Percentiles rank a stretch among this genome's conserved stretches.
These are phyloP conservation scores for Balansia obtecta DNA, from an alignment of 2,329 filamentous ascomycete genomes.

Conservation along the genomic window DNA sequence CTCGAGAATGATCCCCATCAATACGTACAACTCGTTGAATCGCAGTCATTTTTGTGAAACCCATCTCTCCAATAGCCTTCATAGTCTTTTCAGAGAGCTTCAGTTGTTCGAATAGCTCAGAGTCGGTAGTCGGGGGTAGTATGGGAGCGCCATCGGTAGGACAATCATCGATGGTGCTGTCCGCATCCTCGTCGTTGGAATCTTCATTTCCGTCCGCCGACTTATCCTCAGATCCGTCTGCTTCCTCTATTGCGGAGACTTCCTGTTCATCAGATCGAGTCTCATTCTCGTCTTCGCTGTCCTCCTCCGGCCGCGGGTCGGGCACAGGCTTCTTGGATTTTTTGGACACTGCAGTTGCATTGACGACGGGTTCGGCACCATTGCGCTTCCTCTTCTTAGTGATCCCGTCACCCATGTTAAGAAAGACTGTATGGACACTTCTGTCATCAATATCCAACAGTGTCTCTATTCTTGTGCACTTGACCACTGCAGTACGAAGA, in stretches of 20 bases:
- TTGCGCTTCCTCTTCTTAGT: constrained; percentile 34
- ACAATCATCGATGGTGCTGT: constrained; percentile 19
- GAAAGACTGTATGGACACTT: background rate
- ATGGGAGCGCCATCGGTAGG: constrained; percentile 29
- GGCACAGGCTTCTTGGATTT: constrained; percentile 27
- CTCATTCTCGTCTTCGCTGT: constrained; percentile 16
- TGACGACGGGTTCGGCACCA: constrained; percentile 18
- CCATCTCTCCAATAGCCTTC: constrained; percentile 81
- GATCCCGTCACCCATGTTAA: constrained; percentile 21
- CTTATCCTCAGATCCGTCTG: constrained; percentile 14
- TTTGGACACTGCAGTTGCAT: constrained; percentile 14
- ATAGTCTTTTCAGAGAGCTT: constrained; percentile 81
- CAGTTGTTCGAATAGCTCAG: constrained; percentile 66
- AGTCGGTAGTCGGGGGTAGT: constrained; percentile 46
- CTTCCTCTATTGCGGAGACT: constrained; percentile 12
- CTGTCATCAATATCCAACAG: background rate
- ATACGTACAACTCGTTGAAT: constrained; percentile 57
- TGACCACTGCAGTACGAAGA: background rate
- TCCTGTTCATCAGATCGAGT: constrained; percentile 17
- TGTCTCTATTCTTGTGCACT: background rate
- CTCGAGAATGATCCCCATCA: background rate
- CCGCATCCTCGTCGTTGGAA: constrained; percentile 10
- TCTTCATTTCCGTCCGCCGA: constrained; percentile 11
- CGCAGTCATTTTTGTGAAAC: constrained; percentile 89
- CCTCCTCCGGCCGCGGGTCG: constrained; percentile 15